These are phyloP conservation scores for Penicillium goetzii DNA, from an alignment of 495 filamentous ascomycete genomes.

Conservation along the genomic window DNA sequence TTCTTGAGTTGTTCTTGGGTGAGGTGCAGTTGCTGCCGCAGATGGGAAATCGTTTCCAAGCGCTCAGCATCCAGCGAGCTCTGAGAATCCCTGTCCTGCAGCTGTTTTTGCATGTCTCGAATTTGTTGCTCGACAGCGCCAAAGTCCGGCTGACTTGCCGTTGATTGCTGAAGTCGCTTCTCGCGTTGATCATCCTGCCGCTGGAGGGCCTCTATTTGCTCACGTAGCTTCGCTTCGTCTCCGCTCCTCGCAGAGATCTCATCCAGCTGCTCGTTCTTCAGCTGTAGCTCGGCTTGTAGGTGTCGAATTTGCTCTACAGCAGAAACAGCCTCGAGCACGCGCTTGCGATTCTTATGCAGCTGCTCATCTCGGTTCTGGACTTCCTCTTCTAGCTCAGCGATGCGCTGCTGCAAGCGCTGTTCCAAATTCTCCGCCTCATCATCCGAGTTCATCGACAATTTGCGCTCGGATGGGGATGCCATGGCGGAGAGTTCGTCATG, in stretches of 20 bases:
- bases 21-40: conserved; percentile 45
- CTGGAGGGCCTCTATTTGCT: conserved; percentile 40
- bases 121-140: conserved; percentile 40
- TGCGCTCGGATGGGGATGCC: conserved; percentile 40
- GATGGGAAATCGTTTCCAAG: conserved; percentile 40
- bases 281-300: conserved; percentile 44
- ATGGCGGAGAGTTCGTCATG: conserved; percentile 32
- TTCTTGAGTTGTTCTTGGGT: conserved; percentile 46
- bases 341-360: conserved; percentile 37
- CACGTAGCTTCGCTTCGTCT: conserved; percentile 35
- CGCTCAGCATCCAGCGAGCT: conserved; percentile 36
- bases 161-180: conserved; percentile 31
- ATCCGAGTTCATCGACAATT: conserved; percentile 24
- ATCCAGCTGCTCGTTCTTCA: conserved; percentile 37
- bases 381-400: conserved; percentile 40
- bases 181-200: conserved; percentile 39
- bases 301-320: conserved; percentile 46
- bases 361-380: conserved; percentile 46
- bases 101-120: conserved; percentile 39
- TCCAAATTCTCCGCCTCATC: conserved; percentile 26
- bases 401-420: conserved; percentile 39
- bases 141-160: conserved; percentile 27
- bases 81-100: conserved; percentile 34
- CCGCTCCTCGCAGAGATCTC: conserved; percentile 32
- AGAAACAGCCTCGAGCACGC: conserved; percentile 44